phyloP scores from a whole-genome alignment of 768 basidiomycete genomes.

The Asterophora parasitica region DNA sequence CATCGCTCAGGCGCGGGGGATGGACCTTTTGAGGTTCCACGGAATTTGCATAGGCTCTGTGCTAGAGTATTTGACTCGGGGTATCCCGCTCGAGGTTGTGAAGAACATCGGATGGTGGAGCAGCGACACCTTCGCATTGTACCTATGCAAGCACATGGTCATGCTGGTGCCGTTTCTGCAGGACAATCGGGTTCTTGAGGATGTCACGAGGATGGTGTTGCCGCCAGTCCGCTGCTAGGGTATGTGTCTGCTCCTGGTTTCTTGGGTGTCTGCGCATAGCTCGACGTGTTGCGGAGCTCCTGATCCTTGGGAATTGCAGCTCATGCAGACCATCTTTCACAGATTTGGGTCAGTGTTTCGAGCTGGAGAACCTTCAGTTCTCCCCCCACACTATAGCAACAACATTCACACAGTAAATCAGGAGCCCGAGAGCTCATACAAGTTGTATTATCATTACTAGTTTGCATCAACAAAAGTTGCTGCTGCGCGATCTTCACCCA shows the following conservation, averaged over 20 bases:
- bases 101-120: slow-evolving; percentile 9
- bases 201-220: background rate
- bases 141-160: background rate
- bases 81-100: slow-evolving; percentile 9
- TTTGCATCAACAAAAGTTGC: no score
- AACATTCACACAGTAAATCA: no score
- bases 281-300: background rate
- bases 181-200: background rate
- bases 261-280: background rate
- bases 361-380: background rate
- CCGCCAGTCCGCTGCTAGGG: background rate
- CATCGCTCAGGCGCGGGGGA: no score
- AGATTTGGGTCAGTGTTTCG: background rate
- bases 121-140: background rate
- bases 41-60: no score
- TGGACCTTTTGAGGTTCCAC: no score
- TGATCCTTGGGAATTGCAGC: background rate
- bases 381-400: background rate
- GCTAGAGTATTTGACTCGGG: no score
- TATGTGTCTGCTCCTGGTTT: background rate
- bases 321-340: background rate
- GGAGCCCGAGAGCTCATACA: no score
- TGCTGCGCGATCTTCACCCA: no score
- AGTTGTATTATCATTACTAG: no score
- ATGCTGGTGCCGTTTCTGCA: slow-evolving; percentile 1